Evolutionary conservation across 164 flowering plant genomes (phyloP).

Genomic region (Vitis cinerea): DNA sequence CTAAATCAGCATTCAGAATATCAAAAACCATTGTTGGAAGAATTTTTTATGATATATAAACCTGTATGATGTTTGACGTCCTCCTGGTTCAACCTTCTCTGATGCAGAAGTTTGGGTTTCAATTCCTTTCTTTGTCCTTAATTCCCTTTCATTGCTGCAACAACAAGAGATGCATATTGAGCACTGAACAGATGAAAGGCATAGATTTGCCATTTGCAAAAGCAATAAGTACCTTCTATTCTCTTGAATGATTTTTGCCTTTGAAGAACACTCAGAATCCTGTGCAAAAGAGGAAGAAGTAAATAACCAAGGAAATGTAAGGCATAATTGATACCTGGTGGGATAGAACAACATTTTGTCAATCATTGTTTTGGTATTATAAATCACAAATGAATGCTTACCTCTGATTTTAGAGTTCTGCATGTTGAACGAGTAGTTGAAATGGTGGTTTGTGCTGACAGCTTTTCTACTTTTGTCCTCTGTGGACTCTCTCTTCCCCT

Average conservation of each 20-base stretch:
- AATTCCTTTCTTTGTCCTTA: constrained; percentile 29
- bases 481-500: constrained; percentile 24
- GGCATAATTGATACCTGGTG: too few species aligned
- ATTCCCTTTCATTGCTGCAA: constrained; percentile 31
- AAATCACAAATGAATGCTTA: constrained; percentile 8
- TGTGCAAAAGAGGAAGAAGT: constrained; percentile 13
- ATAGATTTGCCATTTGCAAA: not conserved
- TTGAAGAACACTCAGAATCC: constrained; percentile 28
- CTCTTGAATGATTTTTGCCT: constrained; percentile 28
- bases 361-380: too few species aligned
- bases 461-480: constrained; percentile 35
- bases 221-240: constrained; percentile 40
- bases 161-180: constrained; percentile 8
- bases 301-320: not conserved
- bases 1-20: not conserved
- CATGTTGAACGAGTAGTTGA: constrained; percentile 7
- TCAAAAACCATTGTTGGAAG: not conserved
- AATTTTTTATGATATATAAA: constrained; percentile 8
- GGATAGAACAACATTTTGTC: too few species aligned
- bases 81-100: constrained; percentile 30
- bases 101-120: constrained; percentile 23
- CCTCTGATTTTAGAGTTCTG: constrained; percentile 37
- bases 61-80: constrained; percentile 40
- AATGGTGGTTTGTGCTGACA: constrained; percentile 16
- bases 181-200: not conserved